Conservation (phyloP, 257 asterid genomes). For the Paraleonurus japonicus region DNA sequence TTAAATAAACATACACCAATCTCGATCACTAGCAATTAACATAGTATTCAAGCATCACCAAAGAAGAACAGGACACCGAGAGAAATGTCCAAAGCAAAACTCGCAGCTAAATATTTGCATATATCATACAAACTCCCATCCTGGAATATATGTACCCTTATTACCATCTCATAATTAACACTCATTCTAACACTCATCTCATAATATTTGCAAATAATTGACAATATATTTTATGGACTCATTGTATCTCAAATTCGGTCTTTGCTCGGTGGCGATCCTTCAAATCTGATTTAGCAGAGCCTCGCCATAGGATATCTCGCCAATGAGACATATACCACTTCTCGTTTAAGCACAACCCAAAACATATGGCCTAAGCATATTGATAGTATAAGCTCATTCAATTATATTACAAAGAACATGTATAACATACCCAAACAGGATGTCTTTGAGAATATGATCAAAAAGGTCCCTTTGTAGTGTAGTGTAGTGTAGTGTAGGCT, state of each 20-base stretch:
- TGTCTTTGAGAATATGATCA: conserved; percentile 56
- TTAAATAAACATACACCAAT: no score
- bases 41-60: no score
- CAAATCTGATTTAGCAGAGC: conserved; percentile 14
- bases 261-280: conserved; percentile 70
- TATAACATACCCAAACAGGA: background rate
- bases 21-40: no score
- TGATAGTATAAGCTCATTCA: conserved; percentile 6
- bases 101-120: no score
- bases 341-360: conserved; percentile 32
- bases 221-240: conserved; percentile 91
- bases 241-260: conserved; percentile 60
- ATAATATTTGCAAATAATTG: no score
- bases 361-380: conserved; percentile 2
- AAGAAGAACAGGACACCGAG: no score
- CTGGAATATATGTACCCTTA: no score
- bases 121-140: no score
- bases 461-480: conserved; percentile 80
- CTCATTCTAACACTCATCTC: no score
- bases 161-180: no score
- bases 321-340: conserved; percentile 35
- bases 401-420: background rate
- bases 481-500: no score
- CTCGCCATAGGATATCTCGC: conserved; percentile 32
- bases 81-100: no score